Evolutionary conservation across 2,329 filamentous ascomycete species (phyloP).

Genomic region (Penicillium polonicum): DNA sequence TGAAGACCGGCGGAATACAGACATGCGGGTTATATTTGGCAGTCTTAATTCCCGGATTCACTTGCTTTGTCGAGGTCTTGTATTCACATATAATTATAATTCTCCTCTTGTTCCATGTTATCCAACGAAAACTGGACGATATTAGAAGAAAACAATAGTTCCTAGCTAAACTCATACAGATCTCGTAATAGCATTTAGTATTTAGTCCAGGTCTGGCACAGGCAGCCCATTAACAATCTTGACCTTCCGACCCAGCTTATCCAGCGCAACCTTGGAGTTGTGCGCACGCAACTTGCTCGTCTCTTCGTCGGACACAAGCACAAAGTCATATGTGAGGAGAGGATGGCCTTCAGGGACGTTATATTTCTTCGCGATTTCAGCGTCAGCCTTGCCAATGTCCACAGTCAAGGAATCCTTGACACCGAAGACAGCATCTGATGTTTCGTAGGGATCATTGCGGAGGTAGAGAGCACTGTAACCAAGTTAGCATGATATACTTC

Average conservation of each 20-base stretch:
- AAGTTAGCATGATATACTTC: conserved; percentile 1
- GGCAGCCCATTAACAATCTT: conserved; percentile 57
- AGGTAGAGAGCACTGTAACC: conserved; percentile 67
- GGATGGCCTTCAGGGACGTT: conserved; percentile 62
- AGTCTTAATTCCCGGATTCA: background rate
- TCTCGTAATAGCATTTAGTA: background rate
- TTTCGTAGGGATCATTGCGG: conserved; percentile 76
- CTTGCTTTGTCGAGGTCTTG: background rate
- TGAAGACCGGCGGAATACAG: background rate
- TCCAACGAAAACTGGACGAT: background rate
- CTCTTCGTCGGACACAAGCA: conserved; percentile 70
- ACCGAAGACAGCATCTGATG: conserved; percentile 80
- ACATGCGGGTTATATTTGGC: background rate
- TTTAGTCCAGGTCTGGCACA: conserved; percentile 24
- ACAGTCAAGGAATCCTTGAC: conserved; percentile 79
- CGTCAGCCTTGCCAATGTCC: conserved; percentile 57
- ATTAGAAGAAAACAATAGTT: background rate
- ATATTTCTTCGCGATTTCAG: conserved; percentile 59
- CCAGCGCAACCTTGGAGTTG: conserved; percentile 66
- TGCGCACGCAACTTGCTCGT: conserved; percentile 64
- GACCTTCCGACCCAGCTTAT: conserved; percentile 65
- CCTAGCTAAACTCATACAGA: background rate
- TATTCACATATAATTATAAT: background rate
- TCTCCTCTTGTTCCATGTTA: background rate
- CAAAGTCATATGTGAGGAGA: conserved; percentile 71